A percentile compares a stretch with the other conserved stretches of the same genome.
These are phyloP conservation scores for Scheffersomyces lignosus DNA, from an alignment of 805 yeast species.

Conservation along the genomic window DNA sequence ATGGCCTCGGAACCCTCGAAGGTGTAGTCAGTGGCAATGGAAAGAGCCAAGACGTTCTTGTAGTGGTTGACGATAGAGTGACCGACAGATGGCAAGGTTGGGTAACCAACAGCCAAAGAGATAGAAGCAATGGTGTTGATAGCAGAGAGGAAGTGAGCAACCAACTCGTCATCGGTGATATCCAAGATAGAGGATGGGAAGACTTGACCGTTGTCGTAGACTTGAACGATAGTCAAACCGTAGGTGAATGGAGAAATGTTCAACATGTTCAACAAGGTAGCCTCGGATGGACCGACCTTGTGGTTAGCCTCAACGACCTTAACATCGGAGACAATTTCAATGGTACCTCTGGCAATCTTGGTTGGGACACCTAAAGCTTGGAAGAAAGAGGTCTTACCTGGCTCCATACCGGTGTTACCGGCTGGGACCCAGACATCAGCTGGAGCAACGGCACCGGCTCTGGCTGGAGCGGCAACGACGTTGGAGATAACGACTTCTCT, in stretches of 20 bases:
- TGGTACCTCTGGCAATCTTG: constrained; percentile 99
- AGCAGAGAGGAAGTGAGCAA: constrained; percentile 89
- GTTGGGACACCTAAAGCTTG: constrained; percentile 99
- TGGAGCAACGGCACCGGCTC: constrained; percentile 99
- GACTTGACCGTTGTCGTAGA: constrained; percentile 97
- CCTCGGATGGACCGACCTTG: constrained; percentile 99
- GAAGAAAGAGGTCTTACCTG: constrained; percentile 99
- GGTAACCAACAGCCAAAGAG: constrained; percentile 98
- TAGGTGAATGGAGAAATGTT: constrained; percentile 99
- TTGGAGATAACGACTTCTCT: constrained; percentile 86
- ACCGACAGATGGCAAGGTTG: constrained; percentile 98
- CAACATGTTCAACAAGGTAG: constrained; percentile 97
- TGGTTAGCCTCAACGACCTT: constrained; percentile 84
- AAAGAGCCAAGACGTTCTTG: constrained; percentile 97
- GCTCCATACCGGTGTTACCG: constrained; percentile 99
- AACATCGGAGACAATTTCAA: constrained; percentile 97
- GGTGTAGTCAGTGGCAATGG: constrained; percentile 98
- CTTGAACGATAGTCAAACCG: constrained; percentile 96
- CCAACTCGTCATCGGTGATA: constrained; percentile 96
- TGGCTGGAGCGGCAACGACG: constrained; percentile 99
- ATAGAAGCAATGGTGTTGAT: constrained; percentile 90
- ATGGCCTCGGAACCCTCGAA: constrained; percentile 98
- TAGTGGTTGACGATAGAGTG: constrained; percentile 98
- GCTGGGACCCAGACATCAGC: constrained; percentile 97
- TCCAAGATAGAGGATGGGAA: constrained; percentile 97